A percentile compares a stretch with the other conserved stretches of the same genome.
Evolutionary conservation across 164 flowering plant species (phyloP).

Genomic region (Santalum album): DNA sequence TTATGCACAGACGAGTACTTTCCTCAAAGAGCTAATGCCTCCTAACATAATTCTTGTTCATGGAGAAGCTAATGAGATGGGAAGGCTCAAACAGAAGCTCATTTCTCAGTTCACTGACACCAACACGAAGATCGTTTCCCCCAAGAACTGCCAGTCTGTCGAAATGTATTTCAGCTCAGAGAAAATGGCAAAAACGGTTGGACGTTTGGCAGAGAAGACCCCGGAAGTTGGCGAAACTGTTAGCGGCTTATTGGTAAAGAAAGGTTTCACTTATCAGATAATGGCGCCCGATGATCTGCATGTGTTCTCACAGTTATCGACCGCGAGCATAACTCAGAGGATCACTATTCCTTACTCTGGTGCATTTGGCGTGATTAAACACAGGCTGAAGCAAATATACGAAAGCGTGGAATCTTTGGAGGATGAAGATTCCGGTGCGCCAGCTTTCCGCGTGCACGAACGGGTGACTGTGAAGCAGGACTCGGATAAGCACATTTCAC

Average conservation of each 20-base stretch:
- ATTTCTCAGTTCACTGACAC: conserved; percentile 55
- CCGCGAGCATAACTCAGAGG: conserved; percentile 65
- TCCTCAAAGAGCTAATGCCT: conserved; percentile 85
- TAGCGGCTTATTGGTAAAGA: conserved; percentile 85
- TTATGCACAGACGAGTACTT: conserved; percentile 81
- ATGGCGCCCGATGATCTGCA: conserved; percentile 97
- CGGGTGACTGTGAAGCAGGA: conserved; percentile 83
- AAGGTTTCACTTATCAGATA: conserved; percentile 89
- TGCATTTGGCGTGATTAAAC: conserved; percentile 69
- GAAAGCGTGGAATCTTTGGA: conserved; percentile 65
- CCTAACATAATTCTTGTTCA: conserved; percentile 94
- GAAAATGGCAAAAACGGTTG: conserved; percentile 91
- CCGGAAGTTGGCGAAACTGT: conserved; percentile 78
- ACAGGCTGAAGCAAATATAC: conserved; percentile 74
- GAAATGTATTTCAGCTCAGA: conserved; percentile 91
- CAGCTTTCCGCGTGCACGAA: conserved; percentile 61
- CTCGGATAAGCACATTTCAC: conserved; percentile 66
- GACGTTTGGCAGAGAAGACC: conserved; percentile 73
- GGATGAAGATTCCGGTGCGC: conserved; percentile 58
- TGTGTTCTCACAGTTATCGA: conserved; percentile 78
- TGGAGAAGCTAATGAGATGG: conserved; percentile 94
- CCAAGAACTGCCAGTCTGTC: conserved; percentile 93
- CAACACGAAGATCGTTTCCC: conserved; percentile 72
- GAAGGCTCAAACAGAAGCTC: conserved; percentile 86
- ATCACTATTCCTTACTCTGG: conserved; percentile 83